Percentiles rank a stretch among this genome's conserved stretches.
Evolutionary conservation across 805 yeast species (phyloP).

Genomic region (Metschnikowia vanudenii): DNA sequence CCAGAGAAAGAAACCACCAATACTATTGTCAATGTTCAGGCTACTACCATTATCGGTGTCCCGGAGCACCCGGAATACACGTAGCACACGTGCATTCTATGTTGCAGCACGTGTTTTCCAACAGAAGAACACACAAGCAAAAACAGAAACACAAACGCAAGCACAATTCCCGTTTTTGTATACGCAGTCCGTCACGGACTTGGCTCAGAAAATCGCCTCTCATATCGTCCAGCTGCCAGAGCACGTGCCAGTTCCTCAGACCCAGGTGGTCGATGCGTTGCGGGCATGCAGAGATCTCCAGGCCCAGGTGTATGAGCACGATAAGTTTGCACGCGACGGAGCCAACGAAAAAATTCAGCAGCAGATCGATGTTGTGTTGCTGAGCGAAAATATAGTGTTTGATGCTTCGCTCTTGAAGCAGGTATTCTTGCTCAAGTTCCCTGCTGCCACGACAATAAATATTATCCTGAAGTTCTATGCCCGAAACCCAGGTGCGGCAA

Average conservation of each 20-base stretch:
- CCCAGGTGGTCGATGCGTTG: conserved; percentile 22
- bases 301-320: conserved; percentile 18
- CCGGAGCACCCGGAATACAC: not conserved
- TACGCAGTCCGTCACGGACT: conserved; percentile 13
- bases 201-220: conserved; percentile 13
- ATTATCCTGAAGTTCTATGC: conserved; percentile 27
- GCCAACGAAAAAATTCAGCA: conserved; percentile 21
- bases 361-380: conserved; percentile 24
- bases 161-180: conserved; percentile 13
- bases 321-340: conserved; percentile 26
- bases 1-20: no score
- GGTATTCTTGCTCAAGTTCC: conserved; percentile 34
- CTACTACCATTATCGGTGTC: conserved; percentile 1
- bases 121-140: not conserved
- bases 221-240: conserved; percentile 1
- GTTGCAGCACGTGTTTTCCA: no score
- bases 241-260: conserved; percentile 3
- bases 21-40: not conserved
- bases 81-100: not conserved
- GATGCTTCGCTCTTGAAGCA: conserved; percentile 25
- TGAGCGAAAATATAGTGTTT: conserved; percentile 22
- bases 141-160: no score
- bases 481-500: conserved; percentile 25
- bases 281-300: conserved; percentile 25
- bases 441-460: conserved; percentile 28